Percentiles rank a stretch among this genome's conserved stretches.
Evolutionary conservation across 1,284 basidiomycete species (phyloP).

Genomic region (Psilocybe mexicana): DNA sequence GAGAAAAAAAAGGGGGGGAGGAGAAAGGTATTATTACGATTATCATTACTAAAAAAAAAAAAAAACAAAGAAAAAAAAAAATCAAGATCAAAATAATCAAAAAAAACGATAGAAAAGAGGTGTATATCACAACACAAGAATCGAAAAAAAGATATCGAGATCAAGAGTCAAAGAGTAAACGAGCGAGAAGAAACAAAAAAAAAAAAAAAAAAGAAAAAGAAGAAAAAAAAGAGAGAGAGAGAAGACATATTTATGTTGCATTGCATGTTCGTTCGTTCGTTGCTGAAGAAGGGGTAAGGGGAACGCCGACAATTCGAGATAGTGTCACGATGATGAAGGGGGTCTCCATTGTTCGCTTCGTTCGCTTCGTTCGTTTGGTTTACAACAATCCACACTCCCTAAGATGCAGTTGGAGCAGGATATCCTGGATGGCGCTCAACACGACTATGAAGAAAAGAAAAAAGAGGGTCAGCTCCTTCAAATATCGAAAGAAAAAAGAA

Average conservation of each 20-base stretch:
- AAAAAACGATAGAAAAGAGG: not conserved
- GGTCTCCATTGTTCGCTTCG: too few relatives aligned
- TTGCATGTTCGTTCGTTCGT: too few relatives aligned
- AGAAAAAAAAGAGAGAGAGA: too few relatives aligned
- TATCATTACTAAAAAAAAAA: not conserved
- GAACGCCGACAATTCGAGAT: too few relatives aligned
- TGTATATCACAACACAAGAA: too few relatives aligned
- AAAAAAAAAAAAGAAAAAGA: too few relatives aligned
- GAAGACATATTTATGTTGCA: too few relatives aligned
- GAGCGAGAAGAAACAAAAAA: too few relatives aligned
- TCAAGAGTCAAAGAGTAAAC: too few relatives aligned
- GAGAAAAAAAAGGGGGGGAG: not conserved
- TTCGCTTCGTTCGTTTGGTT: not conserved
- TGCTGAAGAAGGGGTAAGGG: too few relatives aligned
- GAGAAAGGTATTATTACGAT: not conserved
- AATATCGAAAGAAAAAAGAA: conserved; percentile 2
- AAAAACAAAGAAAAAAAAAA: not conserved
- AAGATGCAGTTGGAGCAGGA: conserved; percentile 80
- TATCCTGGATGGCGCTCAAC: conserved; percentile 80
- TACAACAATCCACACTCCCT: conserved; percentile 85
- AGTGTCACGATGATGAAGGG: too few relatives aligned
- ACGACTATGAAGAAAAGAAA: conserved; percentile 53
- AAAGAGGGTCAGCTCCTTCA: conserved; percentile 7
- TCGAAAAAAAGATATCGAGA: too few relatives aligned
- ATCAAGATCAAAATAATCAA: not conserved